Conservation (phyloP, 805 yeast genomes). For the Yarrowia sp. region DNA sequence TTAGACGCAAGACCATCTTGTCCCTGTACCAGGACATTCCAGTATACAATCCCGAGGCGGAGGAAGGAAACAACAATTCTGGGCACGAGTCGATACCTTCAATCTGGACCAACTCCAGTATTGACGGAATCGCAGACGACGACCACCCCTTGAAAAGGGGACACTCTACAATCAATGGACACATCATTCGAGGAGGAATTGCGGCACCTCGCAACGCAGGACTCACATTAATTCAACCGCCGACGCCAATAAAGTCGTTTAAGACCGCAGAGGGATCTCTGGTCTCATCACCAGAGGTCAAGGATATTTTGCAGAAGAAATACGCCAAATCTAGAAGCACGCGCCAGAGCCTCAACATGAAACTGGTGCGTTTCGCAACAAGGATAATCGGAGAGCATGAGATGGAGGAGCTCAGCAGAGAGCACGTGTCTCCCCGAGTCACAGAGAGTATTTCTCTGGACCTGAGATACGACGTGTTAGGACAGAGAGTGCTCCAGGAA, state of each 20-base stretch:
- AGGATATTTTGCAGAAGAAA: constrained; percentile 11
- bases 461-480: constrained; percentile 33
- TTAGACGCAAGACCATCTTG: constrained; percentile 30
- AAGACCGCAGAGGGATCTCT: constrained; percentile 4
- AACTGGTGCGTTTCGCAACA: constrained; percentile 15
- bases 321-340: not conserved
- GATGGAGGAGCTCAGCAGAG: constrained; percentile 19
- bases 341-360: constrained; percentile 9
- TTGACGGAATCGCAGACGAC: constrained; percentile 9
- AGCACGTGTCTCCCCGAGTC: constrained; percentile 1
- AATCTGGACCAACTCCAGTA: constrained; percentile 16
- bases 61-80: not conserved
- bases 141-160: constrained; percentile 14
- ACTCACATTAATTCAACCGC: constrained; percentile 12
- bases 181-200: constrained; percentile 18
- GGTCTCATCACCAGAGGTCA: constrained; percentile 3
- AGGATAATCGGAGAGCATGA: constrained; percentile 16
- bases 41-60: not conserved
- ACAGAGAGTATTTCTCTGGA: constrained; percentile 20
- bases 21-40: constrained; percentile 28
- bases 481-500: constrained; percentile 37
- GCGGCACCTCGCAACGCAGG: constrained; percentile 18
- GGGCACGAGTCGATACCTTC: constrained; percentile 15
- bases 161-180: constrained; percentile 17
- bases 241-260: not conserved